These are phyloP conservation scores for Mortierella sp. DNA, from an alignment of 371 early-diverging fungal genomes.

Conservation along the genomic window DNA sequence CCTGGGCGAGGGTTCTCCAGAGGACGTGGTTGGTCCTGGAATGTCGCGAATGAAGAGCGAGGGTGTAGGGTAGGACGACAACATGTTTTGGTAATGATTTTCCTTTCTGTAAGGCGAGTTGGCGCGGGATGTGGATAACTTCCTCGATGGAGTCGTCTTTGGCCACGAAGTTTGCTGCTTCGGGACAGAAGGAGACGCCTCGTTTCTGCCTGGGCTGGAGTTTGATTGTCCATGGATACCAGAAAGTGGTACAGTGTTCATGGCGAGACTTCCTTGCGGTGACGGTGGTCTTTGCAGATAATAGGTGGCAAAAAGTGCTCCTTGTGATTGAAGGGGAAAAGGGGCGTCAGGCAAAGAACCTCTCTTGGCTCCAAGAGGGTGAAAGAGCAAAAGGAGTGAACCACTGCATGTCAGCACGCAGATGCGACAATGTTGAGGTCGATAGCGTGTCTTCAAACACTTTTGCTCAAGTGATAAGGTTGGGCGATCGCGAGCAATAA, in stretches of 20 bases:
- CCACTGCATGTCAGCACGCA: not conserved
- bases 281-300: not conserved
- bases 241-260: constrained; percentile 33
- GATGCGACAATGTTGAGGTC: not conserved
- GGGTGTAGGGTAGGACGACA: constrained; percentile 34
- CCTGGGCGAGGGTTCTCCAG: constrained; percentile 13
- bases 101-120: constrained; percentile 47
- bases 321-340: not conserved
- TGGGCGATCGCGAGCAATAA: not conserved
- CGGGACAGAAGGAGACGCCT: constrained; percentile 12
- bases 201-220: not conserved
- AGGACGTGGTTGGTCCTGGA: constrained; percentile 20
- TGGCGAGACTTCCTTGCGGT: constrained; percentile 8
- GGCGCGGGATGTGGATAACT: constrained; percentile 34
- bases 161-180: constrained; percentile 47
- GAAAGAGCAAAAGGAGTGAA: not conserved
- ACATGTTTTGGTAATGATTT: constrained; percentile 38
- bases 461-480: not conserved
- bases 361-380: not conserved
- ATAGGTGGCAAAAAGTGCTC: not conserved
- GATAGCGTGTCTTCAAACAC: no score
- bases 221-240: constrained; percentile 17
- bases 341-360: not conserved
- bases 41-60: constrained; percentile 49
- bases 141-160: constrained; percentile 39